Base-by-base conservation (phyloP, 176 grass and related monocot genomes). In the Carex littledalei region DNA sequence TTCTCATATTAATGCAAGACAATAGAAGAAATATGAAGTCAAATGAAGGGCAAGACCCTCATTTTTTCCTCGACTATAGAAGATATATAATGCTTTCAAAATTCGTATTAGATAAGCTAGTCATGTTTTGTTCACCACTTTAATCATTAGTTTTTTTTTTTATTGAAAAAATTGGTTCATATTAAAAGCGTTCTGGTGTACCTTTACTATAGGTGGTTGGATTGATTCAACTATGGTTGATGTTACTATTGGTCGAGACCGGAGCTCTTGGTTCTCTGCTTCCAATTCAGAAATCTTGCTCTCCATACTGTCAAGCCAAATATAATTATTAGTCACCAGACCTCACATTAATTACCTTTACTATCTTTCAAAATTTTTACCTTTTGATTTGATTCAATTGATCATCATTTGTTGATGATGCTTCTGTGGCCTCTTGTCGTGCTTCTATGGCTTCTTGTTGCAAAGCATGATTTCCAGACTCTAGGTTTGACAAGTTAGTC, bases 381-480 rank as follows among this genome's bases (percentile, higher is more conserved):
- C 85, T 83, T 70, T 91, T 88, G 85, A 95, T 95, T 68, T 88
- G 79, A 50, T 50, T 50, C 47, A 50, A 50, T 81, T 89, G 86
- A 86, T 92, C 87, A 29, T 90, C 93, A 79, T 95, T 89, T 86
- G 89, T 88, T 72, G 92, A 72, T 49, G 68, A 94, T 74, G 35
- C 67, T 9, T 31, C 17, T 43, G 35, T 8, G 16, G 35, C 35
- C 17, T 70, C 67, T 39, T 69, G 5, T 39, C 2, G 32, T 8
- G 86, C 78, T 79, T 90, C 81, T 57, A 90, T 75, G 4, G 84
- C 87, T 70, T 94, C 88, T 81, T 92, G 92, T 65, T 83, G 90
- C 77, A 94, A 83, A 35, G 91, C 81, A 9, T 90, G 88, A 73
- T 94, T 97, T 86, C 94, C 94, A 54, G 88, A 97, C 84, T 97